These are phyloP conservation scores for Nothopassalora personata DNA, from an alignment of 2,329 filamentous ascomycete genomes.

Conservation along the genomic window DNA sequence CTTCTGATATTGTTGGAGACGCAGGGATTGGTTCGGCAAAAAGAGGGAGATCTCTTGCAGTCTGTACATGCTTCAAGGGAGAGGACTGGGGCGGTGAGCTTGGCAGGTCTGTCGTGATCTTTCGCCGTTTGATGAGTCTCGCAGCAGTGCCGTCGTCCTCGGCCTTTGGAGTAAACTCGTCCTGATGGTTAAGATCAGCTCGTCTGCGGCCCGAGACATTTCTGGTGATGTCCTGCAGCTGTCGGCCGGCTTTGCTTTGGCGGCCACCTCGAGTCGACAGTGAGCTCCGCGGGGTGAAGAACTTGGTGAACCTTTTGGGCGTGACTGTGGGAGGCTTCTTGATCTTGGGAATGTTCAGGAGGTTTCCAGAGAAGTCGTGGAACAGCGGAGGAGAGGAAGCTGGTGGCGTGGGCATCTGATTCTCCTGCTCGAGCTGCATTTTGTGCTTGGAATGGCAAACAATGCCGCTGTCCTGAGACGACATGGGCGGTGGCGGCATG, in stretches of 20 bases:
- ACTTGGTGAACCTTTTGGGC: conserved; percentile 47
- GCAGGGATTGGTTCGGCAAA: conserved; percentile 15
- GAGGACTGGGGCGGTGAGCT: conserved; percentile 48
- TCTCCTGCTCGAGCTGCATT: conserved; percentile 30
- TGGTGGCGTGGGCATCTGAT: conserved; percentile 14
- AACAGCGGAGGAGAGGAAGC: conserved; percentile 25
- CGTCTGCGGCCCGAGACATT: conserved; percentile 39
- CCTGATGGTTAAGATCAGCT: conserved; percentile 4
- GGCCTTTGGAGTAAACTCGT: conserved; percentile 13
- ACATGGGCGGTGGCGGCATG: conserved; percentile 23
- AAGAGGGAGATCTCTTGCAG: conserved; percentile 14
- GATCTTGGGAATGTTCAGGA: conserved; percentile 33
- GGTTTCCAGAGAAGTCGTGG: conserved; percentile 8
- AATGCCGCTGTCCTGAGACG: conserved; percentile 31
- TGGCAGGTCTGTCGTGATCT: conserved; percentile 33
- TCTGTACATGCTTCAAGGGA: conserved; percentile 38
- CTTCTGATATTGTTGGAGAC: conserved; percentile 24
- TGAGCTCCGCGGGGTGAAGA: conserved; percentile 46
- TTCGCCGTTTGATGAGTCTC: conserved; percentile 27
- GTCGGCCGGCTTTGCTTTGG: conserved; percentile 39
- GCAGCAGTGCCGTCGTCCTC: conserved; percentile 24
- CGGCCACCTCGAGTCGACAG: conserved; percentile 23
- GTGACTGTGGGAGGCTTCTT: conserved; percentile 47
- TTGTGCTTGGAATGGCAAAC: conserved; percentile 24
- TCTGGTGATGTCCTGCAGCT: conserved; percentile 47